These are phyloP conservation scores for Craterostigma plantagineum DNA, from an alignment of 257 asterid species.

Conservation along the genomic window DNA sequence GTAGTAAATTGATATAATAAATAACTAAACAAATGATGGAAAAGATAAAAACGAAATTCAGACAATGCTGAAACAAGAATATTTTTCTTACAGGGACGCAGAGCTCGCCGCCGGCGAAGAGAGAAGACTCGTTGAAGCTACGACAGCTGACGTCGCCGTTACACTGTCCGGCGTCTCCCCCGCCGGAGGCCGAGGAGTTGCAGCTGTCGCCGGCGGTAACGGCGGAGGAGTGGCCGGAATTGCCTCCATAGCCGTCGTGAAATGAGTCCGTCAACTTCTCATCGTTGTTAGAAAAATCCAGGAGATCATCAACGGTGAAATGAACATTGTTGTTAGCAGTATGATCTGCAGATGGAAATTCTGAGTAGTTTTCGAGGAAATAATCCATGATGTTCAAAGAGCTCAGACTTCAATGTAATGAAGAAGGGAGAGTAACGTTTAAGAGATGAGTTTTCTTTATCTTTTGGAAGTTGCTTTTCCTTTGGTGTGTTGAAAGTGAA, in stretches of 20 bases:
- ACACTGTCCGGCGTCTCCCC: constrained; percentile 31
- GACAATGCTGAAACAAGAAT: too few relatives aligned
- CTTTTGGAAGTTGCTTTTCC: constrained; percentile 9
- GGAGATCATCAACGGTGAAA: constrained; percentile 67
- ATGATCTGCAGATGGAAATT: constrained; percentile 19
- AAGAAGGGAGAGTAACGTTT: too few relatives aligned
- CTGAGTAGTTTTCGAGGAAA: constrained; percentile 19
- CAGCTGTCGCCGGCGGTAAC: constrained; percentile 68
- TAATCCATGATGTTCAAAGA: constrained; percentile 20
- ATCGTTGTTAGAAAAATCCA: constrained; percentile 78
- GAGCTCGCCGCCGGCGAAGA: constrained; percentile 37
- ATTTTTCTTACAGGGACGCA: constrained; percentile 81
- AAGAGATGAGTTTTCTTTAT: too few relatives aligned
- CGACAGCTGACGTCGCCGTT: constrained; percentile 70
- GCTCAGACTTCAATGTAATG: constrained; percentile 2
- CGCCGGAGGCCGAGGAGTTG: constrained; percentile 64
- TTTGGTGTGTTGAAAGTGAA: constrained; percentile 29
- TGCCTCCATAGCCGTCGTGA: constrained; percentile 36
- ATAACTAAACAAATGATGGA: background rate
- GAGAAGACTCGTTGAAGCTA: constrained; percentile 45
- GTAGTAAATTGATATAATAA: too few relatives aligned
- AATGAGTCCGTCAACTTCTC: constrained; percentile 42
- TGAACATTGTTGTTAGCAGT: constrained; percentile 15
- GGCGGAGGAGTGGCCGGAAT: constrained; percentile 59
- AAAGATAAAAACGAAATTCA: too few relatives aligned